Evolutionary conservation across 1,284 basidiomycete genomes (phyloP).

Genomic region (Sanghuangporus weigelae): DNA sequence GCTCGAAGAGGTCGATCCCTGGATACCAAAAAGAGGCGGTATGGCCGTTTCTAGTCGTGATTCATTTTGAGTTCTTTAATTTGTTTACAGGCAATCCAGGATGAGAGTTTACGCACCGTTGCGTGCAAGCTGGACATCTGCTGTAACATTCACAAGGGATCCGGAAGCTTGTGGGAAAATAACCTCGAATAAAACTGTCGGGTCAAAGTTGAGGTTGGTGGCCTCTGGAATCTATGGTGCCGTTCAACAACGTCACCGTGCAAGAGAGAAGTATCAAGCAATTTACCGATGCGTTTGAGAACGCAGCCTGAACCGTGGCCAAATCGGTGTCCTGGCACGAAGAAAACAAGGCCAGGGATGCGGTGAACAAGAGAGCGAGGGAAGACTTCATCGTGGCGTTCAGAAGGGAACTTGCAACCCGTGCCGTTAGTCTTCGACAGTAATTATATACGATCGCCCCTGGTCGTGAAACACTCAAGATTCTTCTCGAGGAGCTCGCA

Average conservation of each 20-base stretch:
- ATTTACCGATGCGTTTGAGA: constrained; percentile 12
- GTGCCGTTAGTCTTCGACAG: neutral
- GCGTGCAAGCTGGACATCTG: constrained; percentile 12
- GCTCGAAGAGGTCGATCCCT: neutral
- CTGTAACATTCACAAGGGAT: constrained; percentile 5
- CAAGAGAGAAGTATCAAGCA: neutral
- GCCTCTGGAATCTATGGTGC: constrained; percentile 12
- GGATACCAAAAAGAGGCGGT: constrained; percentile 14
- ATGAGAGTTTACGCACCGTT: constrained; percentile 12
- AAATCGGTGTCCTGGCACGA: constrained; percentile 12
- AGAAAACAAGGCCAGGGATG: neutral
- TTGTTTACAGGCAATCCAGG: neutral
- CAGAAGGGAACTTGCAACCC: neutral
- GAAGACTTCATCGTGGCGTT: neutral
- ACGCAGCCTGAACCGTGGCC: constrained; percentile 2
- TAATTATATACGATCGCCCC: neutral
- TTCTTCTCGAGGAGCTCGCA: neutral
- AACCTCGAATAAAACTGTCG: constrained; percentile 14
- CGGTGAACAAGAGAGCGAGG: neutral
- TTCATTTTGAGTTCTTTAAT: neutral
- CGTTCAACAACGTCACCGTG: neutral
- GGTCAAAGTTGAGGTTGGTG: constrained; percentile 10
- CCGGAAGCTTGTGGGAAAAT: constrained; percentile 9
- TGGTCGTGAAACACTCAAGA: neutral
- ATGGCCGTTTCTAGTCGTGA: constrained; percentile 15